phyloP scores from a whole-genome alignment of 495 filamentous ascomycete species.

The Penicillium paxilli region DNA sequence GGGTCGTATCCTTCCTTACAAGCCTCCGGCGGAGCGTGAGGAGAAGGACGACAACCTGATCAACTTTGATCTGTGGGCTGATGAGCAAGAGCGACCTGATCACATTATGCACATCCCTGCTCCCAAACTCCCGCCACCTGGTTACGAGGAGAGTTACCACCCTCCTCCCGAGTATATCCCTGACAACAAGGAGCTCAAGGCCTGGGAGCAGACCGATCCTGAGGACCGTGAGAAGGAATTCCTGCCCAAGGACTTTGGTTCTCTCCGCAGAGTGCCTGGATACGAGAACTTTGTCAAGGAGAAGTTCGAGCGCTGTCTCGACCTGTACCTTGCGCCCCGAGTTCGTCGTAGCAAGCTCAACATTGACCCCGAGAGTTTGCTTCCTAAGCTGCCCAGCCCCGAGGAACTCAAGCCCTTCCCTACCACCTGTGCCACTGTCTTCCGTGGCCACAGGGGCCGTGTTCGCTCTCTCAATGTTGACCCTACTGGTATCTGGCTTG shows the following conservation, averaged over 20 bases:
- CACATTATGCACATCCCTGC: slow-evolving; percentile 96
- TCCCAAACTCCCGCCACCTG: slow-evolving; percentile 89
- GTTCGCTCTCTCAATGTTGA: slow-evolving; percentile 81
- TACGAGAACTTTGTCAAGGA: slow-evolving; percentile 90
- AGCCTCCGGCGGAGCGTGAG: slow-evolving; percentile 72
- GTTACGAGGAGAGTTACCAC: slow-evolving; percentile 93
- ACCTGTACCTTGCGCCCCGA: slow-evolving; percentile 91
- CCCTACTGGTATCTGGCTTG: slow-evolving; percentile 73
- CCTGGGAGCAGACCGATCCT: slow-evolving; percentile 86
- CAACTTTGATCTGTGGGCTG: slow-evolving; percentile 92
- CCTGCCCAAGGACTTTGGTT: slow-evolving; percentile 74
- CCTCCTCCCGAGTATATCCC: slow-evolving; percentile 95
- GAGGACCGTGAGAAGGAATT: slow-evolving; percentile 92
- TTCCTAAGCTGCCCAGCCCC: slow-evolving; percentile 93
- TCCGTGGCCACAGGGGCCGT: slow-evolving; percentile 83
- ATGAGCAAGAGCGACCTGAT: slow-evolving; percentile 79
- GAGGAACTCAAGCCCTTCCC: slow-evolving; percentile 94
- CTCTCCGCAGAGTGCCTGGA: slow-evolving; percentile 89
- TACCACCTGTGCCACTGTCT: slow-evolving; percentile 79
- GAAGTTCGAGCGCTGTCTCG: slow-evolving; percentile 91
- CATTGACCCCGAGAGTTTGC: slow-evolving; percentile 89
- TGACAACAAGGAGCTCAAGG: slow-evolving; percentile 75
- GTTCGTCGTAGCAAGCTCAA: slow-evolving; percentile 92
- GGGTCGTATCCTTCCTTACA: slow-evolving; percentile 90
- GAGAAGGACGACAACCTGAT: slow-evolving; percentile 68